Conservation (phyloP, 768 basidiomycete species). For the Rhodocollybia butyracea region DNA sequence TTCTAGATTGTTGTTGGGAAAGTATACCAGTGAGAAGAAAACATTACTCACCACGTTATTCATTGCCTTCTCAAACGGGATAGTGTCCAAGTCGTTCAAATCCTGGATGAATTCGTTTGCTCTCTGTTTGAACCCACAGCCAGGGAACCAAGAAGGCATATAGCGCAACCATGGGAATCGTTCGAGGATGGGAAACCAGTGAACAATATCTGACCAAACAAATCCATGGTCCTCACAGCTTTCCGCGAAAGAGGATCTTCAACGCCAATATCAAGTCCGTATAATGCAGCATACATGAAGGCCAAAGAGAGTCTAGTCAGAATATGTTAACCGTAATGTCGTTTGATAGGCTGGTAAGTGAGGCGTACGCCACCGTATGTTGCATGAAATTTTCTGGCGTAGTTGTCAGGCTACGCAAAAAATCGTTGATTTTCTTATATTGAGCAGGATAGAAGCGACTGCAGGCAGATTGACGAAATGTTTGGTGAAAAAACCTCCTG, state of each 20-base stretch:
- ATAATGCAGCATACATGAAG: slow-evolving; percentile 28
- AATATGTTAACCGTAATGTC: not conserved
- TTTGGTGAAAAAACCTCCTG: slow-evolving; percentile 33
- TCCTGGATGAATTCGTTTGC: slow-evolving; percentile 8
- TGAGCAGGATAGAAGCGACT: slow-evolving; percentile 29
- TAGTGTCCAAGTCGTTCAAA: not conserved
- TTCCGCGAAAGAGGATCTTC: slow-evolving; percentile 17
- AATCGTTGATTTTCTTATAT: slow-evolving; percentile 23
- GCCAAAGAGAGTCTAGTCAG: slow-evolving; percentile 16
- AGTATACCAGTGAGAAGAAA: not conserved
- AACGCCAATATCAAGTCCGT: slow-evolving; percentile 31
- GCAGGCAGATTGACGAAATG: slow-evolving; percentile 26
- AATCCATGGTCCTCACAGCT: not conserved
- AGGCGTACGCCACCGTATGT: slow-evolving; percentile 15
- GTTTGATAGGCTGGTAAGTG: not conserved
- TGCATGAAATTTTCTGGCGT: slow-evolving; percentile 22
- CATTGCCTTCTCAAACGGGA: not conserved
- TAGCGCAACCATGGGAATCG: slow-evolving; percentile 25
- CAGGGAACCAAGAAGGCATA: slow-evolving; percentile 28
- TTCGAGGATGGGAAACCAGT: slow-evolving; percentile 13
- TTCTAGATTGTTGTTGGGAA: not conserved
- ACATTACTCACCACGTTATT: not conserved
- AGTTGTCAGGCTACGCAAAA: slow-evolving; percentile 25
- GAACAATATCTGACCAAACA: not conserved
- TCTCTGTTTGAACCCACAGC: slow-evolving; percentile 22